Base-by-base conservation (phyloP, 176 grass and related monocot species). In the Zea luxurians region DNA sequence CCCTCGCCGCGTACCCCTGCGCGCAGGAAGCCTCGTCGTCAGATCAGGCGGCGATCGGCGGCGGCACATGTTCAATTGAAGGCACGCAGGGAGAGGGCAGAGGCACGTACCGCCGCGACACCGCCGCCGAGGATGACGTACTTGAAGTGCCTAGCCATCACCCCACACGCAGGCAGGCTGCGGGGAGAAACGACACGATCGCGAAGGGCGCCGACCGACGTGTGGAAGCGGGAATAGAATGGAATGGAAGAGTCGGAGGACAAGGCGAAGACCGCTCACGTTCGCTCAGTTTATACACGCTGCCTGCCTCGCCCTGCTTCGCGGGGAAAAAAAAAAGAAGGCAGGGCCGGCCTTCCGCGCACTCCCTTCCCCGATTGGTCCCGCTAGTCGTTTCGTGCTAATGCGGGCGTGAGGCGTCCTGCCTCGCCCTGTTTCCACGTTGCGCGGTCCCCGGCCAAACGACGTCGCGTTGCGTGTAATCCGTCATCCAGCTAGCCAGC, bases 51-150 rank as follows among this genome's bases (percentile, higher is more conserved):
- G 40, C 18, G 64, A 76, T 47, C 55, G 55, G 55, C 8, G 55
- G 6, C 53, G 6, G 8, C 45, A 46, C 55, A 40, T 15, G 21
- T 3, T 34, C 13, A 58, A 58, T 58, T 8, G 12, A 6, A 64
- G 0, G 27, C 8, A 12, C 10, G 10, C 4, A 11, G 0, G 36
- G 1, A 2, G 37, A n/a, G 58, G 52, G 20, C 6, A 6, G 16
- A 42, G 1, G 16, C 10, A 86, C 82, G 13, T 6, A 98, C 95
- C 83, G 85, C 96, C 4, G 89, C 83, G 49, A 98, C 96, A 71
- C 96, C 96, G 60, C 96, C 96, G 75, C 96, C 92, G 67, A 99
- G 90, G 87, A 95, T 82, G 65, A 91, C 64, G 86, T 95, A 89
- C 88, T 89, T 99, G 90, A 87, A 93, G 69, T 95, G 96, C 88